Percentiles rank a stretch among this genome's conserved stretches.
phyloP scores from a whole-genome alignment of 2,329 filamentous ascomycete species.

The Herpotrichia juniperi region DNA sequence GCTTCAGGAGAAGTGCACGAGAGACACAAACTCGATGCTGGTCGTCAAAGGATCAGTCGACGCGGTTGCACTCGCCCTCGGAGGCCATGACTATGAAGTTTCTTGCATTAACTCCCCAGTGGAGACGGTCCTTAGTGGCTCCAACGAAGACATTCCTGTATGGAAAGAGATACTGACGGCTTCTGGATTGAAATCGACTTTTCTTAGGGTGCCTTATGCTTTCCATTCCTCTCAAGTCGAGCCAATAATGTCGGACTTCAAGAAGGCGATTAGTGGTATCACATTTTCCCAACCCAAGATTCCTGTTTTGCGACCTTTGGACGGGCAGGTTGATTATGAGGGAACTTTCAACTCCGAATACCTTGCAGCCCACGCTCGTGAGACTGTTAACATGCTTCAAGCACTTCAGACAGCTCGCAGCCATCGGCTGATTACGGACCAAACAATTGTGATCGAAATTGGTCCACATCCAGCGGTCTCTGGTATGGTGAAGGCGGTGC shows the following conservation, averaged over 20 bases:
- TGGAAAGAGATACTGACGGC: background rate
- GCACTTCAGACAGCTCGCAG: conserved; percentile 47
- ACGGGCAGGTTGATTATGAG: conserved; percentile 10
- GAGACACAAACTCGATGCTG: conserved; percentile 39
- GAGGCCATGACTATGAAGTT: conserved; percentile 11
- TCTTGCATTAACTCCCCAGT: conserved; percentile 34
- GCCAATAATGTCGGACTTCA: conserved; percentile 49
- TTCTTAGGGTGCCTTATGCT: conserved; percentile 15
- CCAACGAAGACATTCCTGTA: conserved; percentile 9
- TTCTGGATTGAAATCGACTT: background rate
- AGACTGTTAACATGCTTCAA: conserved; percentile 51
- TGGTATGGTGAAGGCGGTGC: conserved; percentile 18
- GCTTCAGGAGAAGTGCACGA: conserved; percentile 29
- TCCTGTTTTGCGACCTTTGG: conserved; percentile 35
- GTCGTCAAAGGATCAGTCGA: conserved; percentile 17
- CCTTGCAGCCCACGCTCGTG: conserved; percentile 37
- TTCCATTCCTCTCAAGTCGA: conserved; percentile 38
- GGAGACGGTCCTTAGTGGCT: conserved; percentile 33
- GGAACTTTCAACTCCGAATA: conserved; percentile 5
- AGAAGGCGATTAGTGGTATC: conserved; percentile 31
- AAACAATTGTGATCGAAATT: conserved; percentile 26
- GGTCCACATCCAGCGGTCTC: conserved; percentile 16
- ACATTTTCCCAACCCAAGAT: conserved; percentile 10
- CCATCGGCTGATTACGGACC: conserved; percentile 5
- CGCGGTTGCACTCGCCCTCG: conserved; percentile 9